Conservation (phyloP, 768 basidiomycete species). For the Hericium coralloides region DNA sequence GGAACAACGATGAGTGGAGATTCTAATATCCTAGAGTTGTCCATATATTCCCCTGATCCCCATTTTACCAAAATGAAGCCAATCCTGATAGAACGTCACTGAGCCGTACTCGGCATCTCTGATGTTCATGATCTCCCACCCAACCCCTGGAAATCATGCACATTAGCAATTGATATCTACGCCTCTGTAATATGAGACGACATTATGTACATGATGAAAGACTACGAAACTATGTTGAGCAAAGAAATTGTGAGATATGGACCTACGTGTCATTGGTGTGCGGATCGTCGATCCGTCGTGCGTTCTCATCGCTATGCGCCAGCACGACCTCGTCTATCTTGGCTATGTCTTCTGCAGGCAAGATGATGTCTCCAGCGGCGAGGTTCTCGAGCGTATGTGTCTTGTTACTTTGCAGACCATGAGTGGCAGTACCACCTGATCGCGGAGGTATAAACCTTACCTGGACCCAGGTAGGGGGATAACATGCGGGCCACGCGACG, state of each 20-base stretch:
- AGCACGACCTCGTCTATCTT: neutral
- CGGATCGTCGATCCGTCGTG: neutral
- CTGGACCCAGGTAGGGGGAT: conserved; percentile 37
- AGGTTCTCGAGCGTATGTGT: neutral
- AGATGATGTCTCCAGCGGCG: neutral
- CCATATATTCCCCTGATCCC: no score
- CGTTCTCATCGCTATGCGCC: neutral
- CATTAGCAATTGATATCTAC: no score
- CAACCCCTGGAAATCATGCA: no score
- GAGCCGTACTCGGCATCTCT: no score
- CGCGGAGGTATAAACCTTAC: neutral
- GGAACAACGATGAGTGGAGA: no score
- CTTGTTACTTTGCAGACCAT: neutral
- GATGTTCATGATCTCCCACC: no score
- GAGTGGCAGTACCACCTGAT: neutral
- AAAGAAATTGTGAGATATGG: neutral
- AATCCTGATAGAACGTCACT: no score
- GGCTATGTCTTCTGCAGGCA: neutral
- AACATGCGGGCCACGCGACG: conserved; percentile 25
- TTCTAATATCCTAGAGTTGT: no score
- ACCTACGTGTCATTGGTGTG: neutral
- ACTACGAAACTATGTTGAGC: no score
- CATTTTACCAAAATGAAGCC: no score
- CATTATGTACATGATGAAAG: no score
- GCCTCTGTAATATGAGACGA: no score